Evolutionary conservation across 1,284 basidiomycete species (phyloP).

Genomic region (Rhodotorula glutinis): DNA sequence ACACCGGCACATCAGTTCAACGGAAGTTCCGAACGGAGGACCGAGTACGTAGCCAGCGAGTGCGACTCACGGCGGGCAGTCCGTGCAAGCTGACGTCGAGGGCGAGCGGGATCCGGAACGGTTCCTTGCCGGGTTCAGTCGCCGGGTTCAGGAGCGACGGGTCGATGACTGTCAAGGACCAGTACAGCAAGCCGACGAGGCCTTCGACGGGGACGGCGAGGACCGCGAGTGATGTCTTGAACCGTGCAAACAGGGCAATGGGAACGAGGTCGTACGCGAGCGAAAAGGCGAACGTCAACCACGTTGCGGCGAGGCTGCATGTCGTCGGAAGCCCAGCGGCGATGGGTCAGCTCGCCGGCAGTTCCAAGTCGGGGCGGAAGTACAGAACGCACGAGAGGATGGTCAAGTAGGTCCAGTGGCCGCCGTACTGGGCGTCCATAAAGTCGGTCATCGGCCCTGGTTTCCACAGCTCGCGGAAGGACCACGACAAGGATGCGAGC

Average conservation of each 20-base stretch:
- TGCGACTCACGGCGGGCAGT: neutral
- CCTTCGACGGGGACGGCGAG: conserved; percentile 38
- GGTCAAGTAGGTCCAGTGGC: conserved; percentile 41
- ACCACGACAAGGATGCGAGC: conserved; percentile 11
- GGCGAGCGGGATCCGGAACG: conserved; percentile 20
- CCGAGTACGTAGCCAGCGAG: neutral
- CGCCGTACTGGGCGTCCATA: conserved; percentile 13
- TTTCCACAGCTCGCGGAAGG: conserved; percentile 24
- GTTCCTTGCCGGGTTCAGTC: conserved; percentile 28
- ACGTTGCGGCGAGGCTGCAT: conserved; percentile 25
- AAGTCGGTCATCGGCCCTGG: conserved; percentile 8
- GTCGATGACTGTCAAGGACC: conserved; percentile 32
- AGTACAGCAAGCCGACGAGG: conserved; percentile 39
- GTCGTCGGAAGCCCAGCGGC: neutral
- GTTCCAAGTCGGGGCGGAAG: conserved; percentile 47
- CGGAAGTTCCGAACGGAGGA: conserved; percentile 6
- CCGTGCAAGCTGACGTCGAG: conserved; percentile 36
- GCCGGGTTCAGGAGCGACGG: conserved; percentile 35
- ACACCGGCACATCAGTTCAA: conserved; percentile 3
- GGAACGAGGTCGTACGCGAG: conserved; percentile 36
- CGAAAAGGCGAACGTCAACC: conserved; percentile 28
- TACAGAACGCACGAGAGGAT: conserved; percentile 49
- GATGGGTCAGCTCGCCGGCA: conserved; percentile 21
- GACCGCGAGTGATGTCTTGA: conserved; percentile 30
- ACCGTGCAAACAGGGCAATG: conserved; percentile 19